Evolutionary conservation across 176 grass and related monocot species (phyloP), one percentile per base, ranked within the genome.

Genomic region (Areca catechu): DNA sequence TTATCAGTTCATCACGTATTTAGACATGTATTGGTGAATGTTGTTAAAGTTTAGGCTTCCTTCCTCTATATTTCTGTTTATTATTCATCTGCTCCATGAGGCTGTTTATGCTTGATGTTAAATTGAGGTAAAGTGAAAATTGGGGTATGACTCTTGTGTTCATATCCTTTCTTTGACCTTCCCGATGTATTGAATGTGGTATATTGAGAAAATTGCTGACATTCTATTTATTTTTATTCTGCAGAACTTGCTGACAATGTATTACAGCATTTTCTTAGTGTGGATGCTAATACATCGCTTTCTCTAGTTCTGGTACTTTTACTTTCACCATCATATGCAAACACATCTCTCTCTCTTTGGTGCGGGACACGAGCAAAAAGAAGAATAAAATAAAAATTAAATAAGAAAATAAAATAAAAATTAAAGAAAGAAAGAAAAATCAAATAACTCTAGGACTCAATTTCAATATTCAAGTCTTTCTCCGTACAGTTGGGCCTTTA

Each of bases 171-270:
- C 19, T 53, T 12, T 16, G n/a, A 19, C 19, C 55, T 47, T 54
- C 5, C 18, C 15, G 51, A 18, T 16, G 20, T 54, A 16, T 34
- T 37, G 1, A 54, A 15, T 17, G 34, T 53, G 18, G 34, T 43
- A 43, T 43, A 43, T 14, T 10, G 34, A 43, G 10, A 43, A 12
- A 0, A 14, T 43, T 43, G 34, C 14, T 43, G 12, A 14, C 16
- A 66, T 51, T 53, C 53, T 63, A 56, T 63, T 21, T 24, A 23
- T 51, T 80, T 78, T 78, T 37, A 73, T 75, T 80, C 54, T 79
- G 64, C 65, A 98, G 94, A 89, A 56, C 74, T 93, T 86, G 88
- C 94, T 79, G 88, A 86, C 53, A 93, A 78, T 68, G 81, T 84
- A 37, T 61, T 92, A 63, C 93, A 88, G 56, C 92, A 98, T 83